Conservation (phyloP, 257 asterid species). For the Solanum paucissectum region DNA sequence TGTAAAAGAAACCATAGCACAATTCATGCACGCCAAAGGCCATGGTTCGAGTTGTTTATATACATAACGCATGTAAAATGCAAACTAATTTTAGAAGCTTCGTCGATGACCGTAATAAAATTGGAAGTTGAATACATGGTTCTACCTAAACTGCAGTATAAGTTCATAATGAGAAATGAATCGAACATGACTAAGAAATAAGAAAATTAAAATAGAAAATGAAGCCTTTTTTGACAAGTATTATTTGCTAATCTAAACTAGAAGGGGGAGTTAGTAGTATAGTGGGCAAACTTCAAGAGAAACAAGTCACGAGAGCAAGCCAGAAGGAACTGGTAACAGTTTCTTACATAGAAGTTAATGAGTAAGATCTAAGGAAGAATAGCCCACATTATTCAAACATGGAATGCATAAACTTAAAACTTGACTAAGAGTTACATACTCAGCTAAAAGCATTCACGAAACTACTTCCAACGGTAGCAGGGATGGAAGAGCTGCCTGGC, state of each 20-base stretch:
- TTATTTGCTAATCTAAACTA: background rate
- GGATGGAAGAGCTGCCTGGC: background rate
- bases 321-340: background rate
- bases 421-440: background rate
- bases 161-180: background rate
- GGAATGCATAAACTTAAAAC: background rate
- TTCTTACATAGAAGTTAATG: too few relatives aligned
- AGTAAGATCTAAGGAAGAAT: background rate
- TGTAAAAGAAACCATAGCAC: background rate
- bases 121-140: background rate
- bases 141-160: slow-evolving; percentile 9
- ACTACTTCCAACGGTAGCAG: background rate
- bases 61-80: background rate
- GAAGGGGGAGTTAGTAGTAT: background rate
- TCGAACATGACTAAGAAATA: background rate
- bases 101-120: background rate
- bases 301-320: background rate
- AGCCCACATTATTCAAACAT: background rate
- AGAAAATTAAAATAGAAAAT: background rate
- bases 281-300: background rate
- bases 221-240: background rate
- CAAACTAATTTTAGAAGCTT: background rate
- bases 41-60: background rate
- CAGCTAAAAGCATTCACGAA: background rate
- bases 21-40: background rate